A percentile compares a stretch with the other conserved stretches of the same genome.
Evolutionary conservation across 768 basidiomycete species (phyloP).

Genomic region (Phlegmacium glaucopus): DNA sequence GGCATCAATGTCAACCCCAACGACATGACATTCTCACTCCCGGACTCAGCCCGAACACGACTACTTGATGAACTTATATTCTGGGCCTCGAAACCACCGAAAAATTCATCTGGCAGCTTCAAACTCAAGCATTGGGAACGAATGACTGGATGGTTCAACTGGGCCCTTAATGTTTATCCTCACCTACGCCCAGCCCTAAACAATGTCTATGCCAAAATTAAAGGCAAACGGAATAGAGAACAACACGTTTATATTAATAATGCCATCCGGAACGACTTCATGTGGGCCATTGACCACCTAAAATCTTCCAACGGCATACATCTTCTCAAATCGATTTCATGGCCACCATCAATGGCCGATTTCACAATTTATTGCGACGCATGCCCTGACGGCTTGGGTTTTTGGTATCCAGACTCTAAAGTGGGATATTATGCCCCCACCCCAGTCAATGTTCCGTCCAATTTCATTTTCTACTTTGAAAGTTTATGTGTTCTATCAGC

Average conservation of each 20-base stretch:
- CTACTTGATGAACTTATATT: background rate
- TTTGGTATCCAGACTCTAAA: slow-evolving; percentile 20
- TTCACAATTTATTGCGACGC: slow-evolving; percentile 18
- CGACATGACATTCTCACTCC: slow-evolving; percentile 21
- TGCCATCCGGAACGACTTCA: slow-evolving; percentile 20
- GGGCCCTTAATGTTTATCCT: slow-evolving; percentile 33
- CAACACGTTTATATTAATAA: no score
- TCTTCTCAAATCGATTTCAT: slow-evolving; percentile 14
- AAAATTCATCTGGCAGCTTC: no score
- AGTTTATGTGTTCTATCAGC: slow-evolving; percentile 17
- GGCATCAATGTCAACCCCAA: slow-evolving; percentile 34
- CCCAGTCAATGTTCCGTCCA: no score
- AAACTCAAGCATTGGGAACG: slow-evolving; percentile 19
- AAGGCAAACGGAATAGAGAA: no score
- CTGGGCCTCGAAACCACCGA: no score
- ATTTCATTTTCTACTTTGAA: slow-evolving; percentile 21
- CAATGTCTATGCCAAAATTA: background rate
- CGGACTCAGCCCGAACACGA: background rate
- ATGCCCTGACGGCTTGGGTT: slow-evolving; percentile 14
- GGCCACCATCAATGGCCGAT: slow-evolving; percentile 5
- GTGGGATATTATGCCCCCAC: no score
- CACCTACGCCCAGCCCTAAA: slow-evolving; percentile 20
- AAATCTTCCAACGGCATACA: slow-evolving; percentile 11
- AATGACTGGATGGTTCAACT: slow-evolving; percentile 31
- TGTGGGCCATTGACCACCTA: slow-evolving; percentile 27